Evolutionary conservation across 805 yeast species (phyloP).

Genomic region (Yarrowia osloensis): DNA sequence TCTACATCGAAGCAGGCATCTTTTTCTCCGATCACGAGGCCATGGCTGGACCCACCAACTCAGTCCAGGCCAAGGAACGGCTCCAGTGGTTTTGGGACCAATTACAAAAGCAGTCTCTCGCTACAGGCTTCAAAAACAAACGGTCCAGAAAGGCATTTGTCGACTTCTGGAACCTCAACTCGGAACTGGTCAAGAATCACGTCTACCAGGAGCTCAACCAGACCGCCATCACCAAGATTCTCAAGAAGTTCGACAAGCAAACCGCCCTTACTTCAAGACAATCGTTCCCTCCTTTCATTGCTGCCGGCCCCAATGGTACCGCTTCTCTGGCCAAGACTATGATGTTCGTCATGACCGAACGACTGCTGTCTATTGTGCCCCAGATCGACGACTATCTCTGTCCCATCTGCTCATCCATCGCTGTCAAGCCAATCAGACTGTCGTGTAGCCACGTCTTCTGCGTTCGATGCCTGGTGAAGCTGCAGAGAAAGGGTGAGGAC

Average conservation of each 20-base stretch:
- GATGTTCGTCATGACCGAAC: constrained; percentile 53
- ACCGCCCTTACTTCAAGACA: constrained; percentile 52
- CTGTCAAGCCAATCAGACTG: constrained; percentile 69
- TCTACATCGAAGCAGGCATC: constrained; percentile 66
- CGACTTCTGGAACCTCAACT: constrained; percentile 56
- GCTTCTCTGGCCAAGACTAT: constrained; percentile 55
- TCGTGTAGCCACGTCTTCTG: constrained; percentile 71
- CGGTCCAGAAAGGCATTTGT: constrained; percentile 50
- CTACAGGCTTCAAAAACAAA: constrained; percentile 50
- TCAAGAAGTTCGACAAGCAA: constrained; percentile 75
- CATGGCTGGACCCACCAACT: constrained; percentile 50
- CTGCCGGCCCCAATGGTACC: constrained; percentile 50
- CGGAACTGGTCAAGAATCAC: constrained; percentile 55
- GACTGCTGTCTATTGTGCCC: constrained; percentile 61
- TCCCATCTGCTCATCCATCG: constrained; percentile 69
- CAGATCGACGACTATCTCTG: constrained; percentile 76
- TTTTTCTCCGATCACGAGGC: constrained; percentile 57
- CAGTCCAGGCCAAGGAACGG: constrained; percentile 51
- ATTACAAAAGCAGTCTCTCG: constrained; percentile 46
- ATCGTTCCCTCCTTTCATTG: constrained; percentile 50
- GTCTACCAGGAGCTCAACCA: constrained; percentile 64
- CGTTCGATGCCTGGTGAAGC: constrained; percentile 67
- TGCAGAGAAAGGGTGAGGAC: constrained; percentile 59
- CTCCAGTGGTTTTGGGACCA: constrained; percentile 47
- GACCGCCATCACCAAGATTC: constrained; percentile 64